phyloP scores from a whole-genome alignment of 2,329 filamentous ascomycete species.

The Colletotrichum nymphaeae region DNA sequence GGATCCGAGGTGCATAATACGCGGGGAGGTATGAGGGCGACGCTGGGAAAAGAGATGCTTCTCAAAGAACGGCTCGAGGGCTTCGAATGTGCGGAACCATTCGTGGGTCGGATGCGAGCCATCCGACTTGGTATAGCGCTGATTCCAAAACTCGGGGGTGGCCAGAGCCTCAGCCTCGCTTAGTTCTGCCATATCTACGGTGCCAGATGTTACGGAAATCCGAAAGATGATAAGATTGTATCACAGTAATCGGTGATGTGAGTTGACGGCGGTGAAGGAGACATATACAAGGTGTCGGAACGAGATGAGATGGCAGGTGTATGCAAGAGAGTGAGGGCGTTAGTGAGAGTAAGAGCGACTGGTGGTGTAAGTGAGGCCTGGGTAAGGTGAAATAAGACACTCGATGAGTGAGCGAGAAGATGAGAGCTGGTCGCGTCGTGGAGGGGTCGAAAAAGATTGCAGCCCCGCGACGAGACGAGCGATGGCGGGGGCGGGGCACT shows the following conservation, averaged over 20 bases:
- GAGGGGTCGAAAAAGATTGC: background rate
- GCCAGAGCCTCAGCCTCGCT: conserved; percentile 43
- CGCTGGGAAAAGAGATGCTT: conserved; percentile 51
- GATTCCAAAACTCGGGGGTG: conserved; percentile 61
- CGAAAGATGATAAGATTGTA: background rate
- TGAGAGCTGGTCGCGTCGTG: too few relatives aligned
- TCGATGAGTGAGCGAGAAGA: too few relatives aligned
- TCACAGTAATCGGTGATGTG: background rate
- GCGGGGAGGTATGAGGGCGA: conserved; percentile 44
- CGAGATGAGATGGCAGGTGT: too few relatives aligned
- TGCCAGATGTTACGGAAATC: background rate
- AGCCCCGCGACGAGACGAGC: background rate
- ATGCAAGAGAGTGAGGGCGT: too few relatives aligned
- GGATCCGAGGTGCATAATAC: conserved; percentile 67
- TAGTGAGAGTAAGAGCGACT: too few relatives aligned
- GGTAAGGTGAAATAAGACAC: too few relatives aligned
- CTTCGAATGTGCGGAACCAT: conserved; percentile 63
- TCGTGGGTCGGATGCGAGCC: conserved; percentile 58
- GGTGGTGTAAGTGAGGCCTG: too few relatives aligned
- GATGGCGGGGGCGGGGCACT: conserved; percentile 8
- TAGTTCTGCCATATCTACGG: background rate
- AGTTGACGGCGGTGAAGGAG: background rate
- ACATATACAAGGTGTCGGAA: too few relatives aligned
- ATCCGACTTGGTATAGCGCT: conserved; percentile 54
- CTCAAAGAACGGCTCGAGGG: conserved; percentile 60